Evolutionary conservation across 768 basidiomycete species (phyloP).

Genomic region (Lactarius tabidus): DNA sequence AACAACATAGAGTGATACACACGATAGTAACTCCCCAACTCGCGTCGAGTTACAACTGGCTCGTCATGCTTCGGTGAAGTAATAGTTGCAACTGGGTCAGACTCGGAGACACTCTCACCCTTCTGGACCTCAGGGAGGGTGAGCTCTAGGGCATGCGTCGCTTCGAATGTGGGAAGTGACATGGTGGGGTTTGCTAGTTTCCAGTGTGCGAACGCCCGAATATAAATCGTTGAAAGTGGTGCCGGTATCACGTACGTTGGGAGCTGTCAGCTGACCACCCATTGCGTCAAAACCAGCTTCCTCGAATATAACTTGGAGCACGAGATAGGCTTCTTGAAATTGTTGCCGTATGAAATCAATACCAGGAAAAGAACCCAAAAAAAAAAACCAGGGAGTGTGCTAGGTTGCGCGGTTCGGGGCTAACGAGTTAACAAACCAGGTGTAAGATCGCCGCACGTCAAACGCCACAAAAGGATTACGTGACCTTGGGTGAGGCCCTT

Average conservation of each 20-base stretch:
- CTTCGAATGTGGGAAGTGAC: neutral
- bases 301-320: neutral
- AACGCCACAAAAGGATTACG: no score
- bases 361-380: neutral
- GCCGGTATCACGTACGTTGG: neutral
- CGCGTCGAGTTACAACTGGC: slow-evolving; percentile 64
- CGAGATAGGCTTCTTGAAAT: neutral
- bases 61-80: slow-evolving; percentile 37
- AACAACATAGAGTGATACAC: slow-evolving; percentile 28
- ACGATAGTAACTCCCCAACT: slow-evolving; percentile 82
- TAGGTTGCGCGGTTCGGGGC: no score
- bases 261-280: neutral
- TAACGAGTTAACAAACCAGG: no score
- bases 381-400: neutral
- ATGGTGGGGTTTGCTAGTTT: neutral
- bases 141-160: neutral
- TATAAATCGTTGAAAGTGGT: neutral
- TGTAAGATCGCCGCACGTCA: no score
- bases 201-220: neutral
- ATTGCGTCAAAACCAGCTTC: neutral
- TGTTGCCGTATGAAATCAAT: neutral
- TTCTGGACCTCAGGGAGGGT: neutral
- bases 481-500: no score
- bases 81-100: slow-evolving; percentile 26
- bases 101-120: neutral